A percentile compares a stretch with the other conserved stretches of the same genome.
Conservation (phyloP, 2,329 filamentous ascomycete species). For the Penicillium sp. region DNA sequence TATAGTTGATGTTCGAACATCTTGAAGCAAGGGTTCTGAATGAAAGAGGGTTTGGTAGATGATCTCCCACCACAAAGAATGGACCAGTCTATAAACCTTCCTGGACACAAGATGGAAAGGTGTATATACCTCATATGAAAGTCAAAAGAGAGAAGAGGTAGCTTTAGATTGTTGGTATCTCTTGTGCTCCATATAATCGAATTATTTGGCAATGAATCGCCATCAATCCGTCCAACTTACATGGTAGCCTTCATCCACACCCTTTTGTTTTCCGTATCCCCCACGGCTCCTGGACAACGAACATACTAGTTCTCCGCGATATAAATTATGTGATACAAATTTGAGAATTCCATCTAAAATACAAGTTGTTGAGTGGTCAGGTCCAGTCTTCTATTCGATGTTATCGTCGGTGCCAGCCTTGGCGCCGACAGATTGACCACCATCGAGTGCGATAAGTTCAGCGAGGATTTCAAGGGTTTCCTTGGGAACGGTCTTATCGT, state of each 20-base stretch:
- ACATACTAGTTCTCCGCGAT: conserved; percentile 1
- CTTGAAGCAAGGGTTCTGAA: neutral
- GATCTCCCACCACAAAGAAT: neutral
- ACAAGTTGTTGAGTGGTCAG: conserved; percentile 7
- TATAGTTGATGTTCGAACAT: neutral
- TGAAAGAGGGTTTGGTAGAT: neutral
- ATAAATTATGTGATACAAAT: conserved; percentile 13
- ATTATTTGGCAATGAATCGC: neutral
- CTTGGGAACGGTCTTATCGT: conserved; percentile 98
- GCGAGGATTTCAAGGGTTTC: conserved; percentile 94
- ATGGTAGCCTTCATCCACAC: neutral
- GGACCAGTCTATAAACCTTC: neutral
- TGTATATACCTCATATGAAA: neutral
- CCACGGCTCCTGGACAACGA: neutral
- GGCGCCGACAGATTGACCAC: conserved; percentile 36
- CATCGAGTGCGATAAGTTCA: conserved; percentile 95
- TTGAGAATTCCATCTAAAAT: conserved; percentile 14
- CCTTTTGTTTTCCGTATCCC: neutral
- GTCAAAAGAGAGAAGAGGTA: neutral
- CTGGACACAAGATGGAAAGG: neutral
- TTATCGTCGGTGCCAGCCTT: conserved; percentile 31
- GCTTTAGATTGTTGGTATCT: conserved; percentile 1
- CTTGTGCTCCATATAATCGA: neutral
- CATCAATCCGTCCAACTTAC: neutral
- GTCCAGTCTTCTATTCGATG: conserved; percentile 35